Base-by-base conservation (phyloP, 495 filamentous ascomycete species). In the Penicillium angulare region DNA sequence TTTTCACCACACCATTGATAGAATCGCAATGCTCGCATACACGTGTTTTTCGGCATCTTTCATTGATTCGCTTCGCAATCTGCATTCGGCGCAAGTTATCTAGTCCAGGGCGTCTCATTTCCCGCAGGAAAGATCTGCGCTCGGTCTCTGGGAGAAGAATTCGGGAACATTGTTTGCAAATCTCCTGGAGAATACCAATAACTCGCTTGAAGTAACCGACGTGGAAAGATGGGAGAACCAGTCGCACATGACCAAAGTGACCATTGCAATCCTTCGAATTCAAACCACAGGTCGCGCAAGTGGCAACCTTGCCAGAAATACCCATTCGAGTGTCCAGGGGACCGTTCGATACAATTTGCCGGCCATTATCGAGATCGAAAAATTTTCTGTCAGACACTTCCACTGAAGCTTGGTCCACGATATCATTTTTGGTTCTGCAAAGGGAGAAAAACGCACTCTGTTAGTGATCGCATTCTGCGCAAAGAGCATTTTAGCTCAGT, bases 141-240 rank as follows among this genome's bases (percentile, higher is more conserved):
- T 95, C 87, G 5, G 76, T 69, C 56, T 96, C 91, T 8, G 83
- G 79, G 20, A 98, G 77, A 17, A 98, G 74, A 24, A 96, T 84
- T 43, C 79, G 80, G 2, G 88, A 72, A 27, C 63, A 75, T 58
- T 67, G 57, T 65, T 98, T 98, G 83, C 93, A 98, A 55, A 98
- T 92, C 53, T 90, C 86, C 62, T 96, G 89, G 27, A 97, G 76
- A 36, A 95, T 90, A 15, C 82, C 81, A 50, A 95, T 89, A 34
- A 92, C 89, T 54, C 91, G 86, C 60, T 88, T 92, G 60, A 97
- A 85, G 60, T 96, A 98, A 48, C 93, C 93, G 53, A 97, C 88
- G 62, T 97, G 93, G 58, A 97, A 96, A 22, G 87, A 87, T 5
- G 93, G 93, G 9, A 98, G 77, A 7, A 91, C 89, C 17, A 98